Conservation (phyloP, 192 early-diverging fungal species). For the Borealophlyctis nickersoniae region DNA sequence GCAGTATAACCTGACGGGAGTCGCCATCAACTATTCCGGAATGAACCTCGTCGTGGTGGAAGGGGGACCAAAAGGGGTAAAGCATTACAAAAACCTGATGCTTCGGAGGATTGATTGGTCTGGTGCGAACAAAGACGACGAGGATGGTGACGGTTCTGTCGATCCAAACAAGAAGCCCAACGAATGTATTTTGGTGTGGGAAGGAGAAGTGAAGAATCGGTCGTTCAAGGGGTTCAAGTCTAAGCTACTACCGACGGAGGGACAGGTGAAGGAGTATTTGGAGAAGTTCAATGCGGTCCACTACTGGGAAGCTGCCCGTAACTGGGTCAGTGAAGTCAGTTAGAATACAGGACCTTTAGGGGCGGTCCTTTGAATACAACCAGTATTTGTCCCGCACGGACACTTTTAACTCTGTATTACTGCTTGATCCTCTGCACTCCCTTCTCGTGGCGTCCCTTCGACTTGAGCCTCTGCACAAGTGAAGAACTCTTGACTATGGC, state of each 20-base stretch:
- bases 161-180: conserved; percentile 56
- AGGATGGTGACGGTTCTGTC: conserved; percentile 27
- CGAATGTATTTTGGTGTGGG: conserved; percentile 90
- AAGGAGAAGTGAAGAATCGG: conserved; percentile 77
- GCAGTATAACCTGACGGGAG: conserved; percentile 81
- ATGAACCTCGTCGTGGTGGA: conserved; percentile 87
- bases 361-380: too few species aligned
- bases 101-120: conserved; percentile 92
- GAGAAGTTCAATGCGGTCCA: conserved; percentile 68
- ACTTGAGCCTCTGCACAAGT: too few species aligned
- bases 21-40: conserved; percentile 69
- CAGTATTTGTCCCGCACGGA: too few species aligned
- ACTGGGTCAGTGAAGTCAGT: conserved; percentile 13
- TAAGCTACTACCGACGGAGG: conserved; percentile 69
- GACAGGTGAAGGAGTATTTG: conserved; percentile 68
- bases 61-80: conserved; percentile 84
- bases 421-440: too few species aligned
- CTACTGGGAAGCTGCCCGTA: conserved; percentile 85
- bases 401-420: too few species aligned
- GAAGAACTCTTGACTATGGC: too few species aligned
- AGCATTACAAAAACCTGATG: conserved; percentile 96
- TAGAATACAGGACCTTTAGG: too few species aligned
- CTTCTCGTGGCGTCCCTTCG: too few species aligned
- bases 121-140: conserved; percentile 44
- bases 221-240: conserved; percentile 77